These are phyloP conservation scores for Apiospora saccharicola DNA, from an alignment of 2,329 filamentous ascomycete species.

Conservation along the genomic window DNA sequence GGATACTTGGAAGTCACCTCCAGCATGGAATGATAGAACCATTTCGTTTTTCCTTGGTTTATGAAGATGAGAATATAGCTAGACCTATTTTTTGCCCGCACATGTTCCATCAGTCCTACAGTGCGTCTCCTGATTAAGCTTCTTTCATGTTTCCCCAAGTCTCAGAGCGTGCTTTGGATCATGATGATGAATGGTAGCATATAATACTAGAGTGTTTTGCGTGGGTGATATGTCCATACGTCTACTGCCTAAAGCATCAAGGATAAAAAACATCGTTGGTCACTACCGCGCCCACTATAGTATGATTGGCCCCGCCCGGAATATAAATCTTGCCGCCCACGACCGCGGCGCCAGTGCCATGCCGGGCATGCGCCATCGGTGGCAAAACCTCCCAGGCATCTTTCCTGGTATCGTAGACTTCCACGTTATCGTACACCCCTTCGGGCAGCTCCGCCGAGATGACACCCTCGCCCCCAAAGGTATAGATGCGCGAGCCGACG, in stretches of 20 bases:
- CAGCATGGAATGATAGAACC: no score
- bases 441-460: background rate
- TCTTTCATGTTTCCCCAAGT: no score
- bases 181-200: no score
- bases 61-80: no score
- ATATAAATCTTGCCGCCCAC: conserved; percentile 41
- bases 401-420: conserved; percentile 40
- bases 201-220: no score
- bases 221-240: no score
- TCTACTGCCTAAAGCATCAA: background rate
- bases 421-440: conserved; percentile 41
- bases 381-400: conserved; percentile 39
- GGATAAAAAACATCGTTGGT: background rate
- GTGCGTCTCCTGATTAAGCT: no score
- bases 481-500: conserved; percentile 15
- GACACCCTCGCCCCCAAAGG: conserved; percentile 20
- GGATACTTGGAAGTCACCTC: no score
- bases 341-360: conserved; percentile 43
- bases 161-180: no score
- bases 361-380: conserved; percentile 43
- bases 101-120: no score
- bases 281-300: background rate
- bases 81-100: no score
- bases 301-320: conserved; percentile 42
- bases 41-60: no score